Base-by-base conservation (phyloP, 257 asterid genomes). In the Solanum sejunctum region DNA sequence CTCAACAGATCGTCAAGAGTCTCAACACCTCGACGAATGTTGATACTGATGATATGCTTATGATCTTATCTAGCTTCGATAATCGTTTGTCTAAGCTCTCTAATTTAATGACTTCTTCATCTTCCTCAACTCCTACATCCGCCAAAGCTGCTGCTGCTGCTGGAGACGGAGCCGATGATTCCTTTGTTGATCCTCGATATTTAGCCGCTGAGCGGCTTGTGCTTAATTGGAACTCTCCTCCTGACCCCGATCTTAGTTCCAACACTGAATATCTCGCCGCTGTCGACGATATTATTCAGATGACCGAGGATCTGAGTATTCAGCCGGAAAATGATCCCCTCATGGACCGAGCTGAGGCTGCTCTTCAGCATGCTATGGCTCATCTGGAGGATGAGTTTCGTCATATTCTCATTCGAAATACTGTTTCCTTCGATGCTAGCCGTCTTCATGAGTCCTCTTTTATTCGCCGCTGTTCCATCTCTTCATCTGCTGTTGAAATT, bases 381-480 rank as follows among this genome's bases (percentile, higher is more conserved):
- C 88, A 95, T 43, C 85, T 96, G 81, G 99, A 96, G 91, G 98
- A 96, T 10, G 98, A 96, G 89, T 95, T 96, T 84, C 96, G 97
- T 8, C 94, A 90, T 28, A 84, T 91, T 47, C 86, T 96, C 84
- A 89, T 91, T 63, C 89, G 88, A 64, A 93, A 90, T 84, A 92
- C 95, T 5, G 88, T 91, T 12, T 91, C 97, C 10, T 91, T 95
- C 1, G 98, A 96, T 87, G 83, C 90, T 1, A 93, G 94, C 51
- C 92, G 95, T 41, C 93, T 96, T 58, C 94, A 92, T 52, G 43
- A 63, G 17, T 83, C 88, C 26, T 86, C 86, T 20, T 66, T 86
- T 73, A 64, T 56, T 28, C 89, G 88, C 84, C 95, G 95, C 51
- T 89, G 95, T 4, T 93, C 97, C 0, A 82, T 88, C 10, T 93